phyloP scores from a whole-genome alignment of 768 basidiomycete species.

The Suillus subluteus region DNA sequence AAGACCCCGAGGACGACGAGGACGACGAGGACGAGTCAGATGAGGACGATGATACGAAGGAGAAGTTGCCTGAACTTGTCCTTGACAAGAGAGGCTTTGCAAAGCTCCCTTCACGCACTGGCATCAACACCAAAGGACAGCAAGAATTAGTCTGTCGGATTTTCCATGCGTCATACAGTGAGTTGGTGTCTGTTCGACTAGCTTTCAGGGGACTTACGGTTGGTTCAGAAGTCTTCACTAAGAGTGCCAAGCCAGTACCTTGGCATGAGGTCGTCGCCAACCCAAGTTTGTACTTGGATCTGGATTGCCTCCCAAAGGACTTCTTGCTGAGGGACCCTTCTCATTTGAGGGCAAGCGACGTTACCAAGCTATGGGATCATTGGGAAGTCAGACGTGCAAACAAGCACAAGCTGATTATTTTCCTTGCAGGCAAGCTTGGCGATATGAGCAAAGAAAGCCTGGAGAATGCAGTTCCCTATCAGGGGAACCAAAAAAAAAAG shows the following conservation, averaged over 20 bases:
- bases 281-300: not conserved
- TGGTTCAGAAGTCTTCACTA: not conserved
- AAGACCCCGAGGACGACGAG: not conserved
- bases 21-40: too few relatives aligned
- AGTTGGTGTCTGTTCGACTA: not conserved
- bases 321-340: not conserved
- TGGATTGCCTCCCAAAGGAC: not conserved
- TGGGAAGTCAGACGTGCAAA: not conserved
- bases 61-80: not conserved
- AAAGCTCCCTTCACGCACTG: not conserved
- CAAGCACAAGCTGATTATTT: not conserved
- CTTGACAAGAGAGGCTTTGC: not conserved
- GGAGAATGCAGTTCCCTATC: not conserved
- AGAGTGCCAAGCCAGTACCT: not conserved
- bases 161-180: not conserved
- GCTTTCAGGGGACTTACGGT: not conserved
- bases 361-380: not conserved
- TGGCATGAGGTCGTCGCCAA: not conserved
- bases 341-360: not conserved
- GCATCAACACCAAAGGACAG: not conserved
- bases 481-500: not conserved
- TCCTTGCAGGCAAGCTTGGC: not conserved
- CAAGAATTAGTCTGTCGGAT: not conserved
- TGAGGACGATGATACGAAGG: not conserved
- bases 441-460: not conserved